Percentiles rank a stretch among this genome's conserved stretches.
Evolutionary conservation across 306 rosid genomes (phyloP).

Genomic region (Prosopis cineraria): DNA sequence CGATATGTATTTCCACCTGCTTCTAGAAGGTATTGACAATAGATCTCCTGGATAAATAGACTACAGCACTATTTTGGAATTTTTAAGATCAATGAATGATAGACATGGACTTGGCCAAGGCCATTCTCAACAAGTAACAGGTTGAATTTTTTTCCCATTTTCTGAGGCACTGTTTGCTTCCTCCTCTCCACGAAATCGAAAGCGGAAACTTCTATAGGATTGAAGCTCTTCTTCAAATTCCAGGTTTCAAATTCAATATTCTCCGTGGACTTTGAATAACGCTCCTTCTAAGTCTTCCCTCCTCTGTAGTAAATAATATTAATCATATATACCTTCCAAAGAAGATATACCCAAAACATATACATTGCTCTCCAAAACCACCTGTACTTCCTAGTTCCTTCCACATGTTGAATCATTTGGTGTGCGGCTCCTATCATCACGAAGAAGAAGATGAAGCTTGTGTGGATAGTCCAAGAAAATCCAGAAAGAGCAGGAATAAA

Average conservation of each 20-base stretch:
- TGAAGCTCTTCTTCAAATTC: background rate
- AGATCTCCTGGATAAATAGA: background rate
- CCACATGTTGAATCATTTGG: conserved; percentile 50
- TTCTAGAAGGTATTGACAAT: conserved; percentile 38
- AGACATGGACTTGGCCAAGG: conserved; percentile 13
- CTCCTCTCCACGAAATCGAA: conserved; percentile 43
- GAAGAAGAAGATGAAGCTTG: conserved; percentile 45
- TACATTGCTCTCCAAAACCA: background rate
- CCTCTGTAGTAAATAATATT: conserved; percentile 29
- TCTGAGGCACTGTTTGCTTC: conserved; percentile 23
- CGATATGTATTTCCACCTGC: conserved; percentile 6
- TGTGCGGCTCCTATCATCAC: conserved; percentile 55
- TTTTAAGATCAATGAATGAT: conserved; percentile 1
- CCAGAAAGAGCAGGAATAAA: conserved; percentile 42
- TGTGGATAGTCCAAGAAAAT: conserved; percentile 37
- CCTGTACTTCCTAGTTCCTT: background rate
- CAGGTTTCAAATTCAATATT: conserved; percentile 28
- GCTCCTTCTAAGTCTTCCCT: background rate
- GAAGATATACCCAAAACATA: conserved; percentile 16
- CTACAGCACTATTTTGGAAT: conserved; percentile 14
- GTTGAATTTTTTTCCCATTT: conserved; percentile 10
- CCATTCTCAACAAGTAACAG: conserved; percentile 32
- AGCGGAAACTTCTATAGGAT: conserved; percentile 55
- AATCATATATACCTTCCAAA: conserved; percentile 10
- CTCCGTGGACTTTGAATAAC: background rate